Base-by-base conservation (phyloP, 2,329 filamentous ascomycete species). In the Pyrenochaeta sp. region DNA sequence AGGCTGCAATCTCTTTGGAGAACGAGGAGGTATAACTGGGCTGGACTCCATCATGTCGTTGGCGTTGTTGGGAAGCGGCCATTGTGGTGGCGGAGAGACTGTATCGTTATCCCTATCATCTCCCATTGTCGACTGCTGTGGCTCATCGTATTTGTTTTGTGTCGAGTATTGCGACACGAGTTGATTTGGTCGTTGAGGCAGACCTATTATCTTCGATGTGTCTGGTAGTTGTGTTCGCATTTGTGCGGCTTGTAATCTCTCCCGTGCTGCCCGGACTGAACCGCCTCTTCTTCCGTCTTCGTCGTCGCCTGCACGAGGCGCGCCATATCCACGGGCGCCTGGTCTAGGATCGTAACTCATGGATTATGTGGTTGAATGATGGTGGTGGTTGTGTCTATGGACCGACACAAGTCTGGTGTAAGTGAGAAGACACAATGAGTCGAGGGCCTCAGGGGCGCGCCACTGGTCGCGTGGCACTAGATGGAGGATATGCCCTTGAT, bases 51-150 rank as follows among this genome's bases (percentile, higher is more conserved):
- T 41, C 18, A 55, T 51, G 23, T 53, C 47, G n/a, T 58, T 49
- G 22, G 61, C 44, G 34, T 67, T 63, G 50, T 72, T 67, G n/a
- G 72, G 64, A 7, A 78, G 63, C 35, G 77, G 75, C 77, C 77
- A 79, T 61, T 76, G 72, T 24, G 72, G 70, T 46, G 68, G 65
- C 36, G 72, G 72, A 7, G 72, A 65, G 4, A 51, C 41, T 11
- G 54, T 45, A 15, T 50, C 39, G 31, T 26, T 39, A 27, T 55
- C 43, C 13, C 43, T 49, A 51, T 55, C 13, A 21, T 51, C 5
- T 51, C 52, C 15, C 53, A 51, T 13, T 6, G 58, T 44, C 14
- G 45, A 38, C 24, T 52, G 52, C 32, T 50, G 51, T 38, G 51
- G 37, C 11, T 48, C 37, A n/a, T 49, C 47, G 6, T 47, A 22